Conservation (phyloP, 352 stramenopile genomes). For the Pythium myriotylum region DNA sequence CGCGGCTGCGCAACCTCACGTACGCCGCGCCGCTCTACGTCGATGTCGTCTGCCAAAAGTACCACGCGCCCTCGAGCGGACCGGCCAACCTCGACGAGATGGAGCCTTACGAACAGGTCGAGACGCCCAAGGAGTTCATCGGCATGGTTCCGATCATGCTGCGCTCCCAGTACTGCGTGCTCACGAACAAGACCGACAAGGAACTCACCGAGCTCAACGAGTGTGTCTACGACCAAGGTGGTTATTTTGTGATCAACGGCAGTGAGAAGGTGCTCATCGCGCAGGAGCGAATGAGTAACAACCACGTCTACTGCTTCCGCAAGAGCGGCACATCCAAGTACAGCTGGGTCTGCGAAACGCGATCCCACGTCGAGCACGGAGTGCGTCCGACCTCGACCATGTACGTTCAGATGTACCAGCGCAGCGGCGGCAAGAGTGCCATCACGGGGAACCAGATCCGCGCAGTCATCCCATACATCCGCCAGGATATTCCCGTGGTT, state of each 20-base stretch:
- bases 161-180: slow-evolving; percentile 95
- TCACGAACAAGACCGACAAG: slow-evolving; percentile 93
- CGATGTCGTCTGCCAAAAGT: slow-evolving; percentile 96
- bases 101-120: slow-evolving; percentile 86
- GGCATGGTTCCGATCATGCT: slow-evolving; percentile 99
- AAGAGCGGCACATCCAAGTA: slow-evolving; percentile 98
- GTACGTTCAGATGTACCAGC: slow-evolving; percentile 99
- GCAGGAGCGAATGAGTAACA: slow-evolving; percentile 99
- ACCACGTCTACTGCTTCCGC: slow-evolving; percentile 99
- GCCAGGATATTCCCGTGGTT: slow-evolving; percentile 98
- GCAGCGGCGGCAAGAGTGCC: slow-evolving; percentile 91
- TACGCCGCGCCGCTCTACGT: slow-evolving; percentile 99
- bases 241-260: slow-evolving; percentile 99
- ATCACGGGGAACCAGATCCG: slow-evolving; percentile 99
- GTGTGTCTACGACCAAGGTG: slow-evolving; percentile 99
- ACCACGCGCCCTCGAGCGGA: slow-evolving; percentile 58
- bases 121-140: slow-evolving; percentile 95
- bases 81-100: slow-evolving; percentile 84
- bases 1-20: slow-evolving; percentile 97
- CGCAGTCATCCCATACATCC: slow-evolving; percentile 98
- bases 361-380: slow-evolving; percentile 96
- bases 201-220: slow-evolving; percentile 95
- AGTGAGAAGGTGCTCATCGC: slow-evolving; percentile 99
- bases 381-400: slow-evolving; percentile 96
- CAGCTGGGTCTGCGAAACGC: slow-evolving; percentile 96